These are phyloP conservation scores for Penicillium sp. DNA, from an alignment of 2,329 filamentous ascomycete genomes.

Conservation along the genomic window DNA sequence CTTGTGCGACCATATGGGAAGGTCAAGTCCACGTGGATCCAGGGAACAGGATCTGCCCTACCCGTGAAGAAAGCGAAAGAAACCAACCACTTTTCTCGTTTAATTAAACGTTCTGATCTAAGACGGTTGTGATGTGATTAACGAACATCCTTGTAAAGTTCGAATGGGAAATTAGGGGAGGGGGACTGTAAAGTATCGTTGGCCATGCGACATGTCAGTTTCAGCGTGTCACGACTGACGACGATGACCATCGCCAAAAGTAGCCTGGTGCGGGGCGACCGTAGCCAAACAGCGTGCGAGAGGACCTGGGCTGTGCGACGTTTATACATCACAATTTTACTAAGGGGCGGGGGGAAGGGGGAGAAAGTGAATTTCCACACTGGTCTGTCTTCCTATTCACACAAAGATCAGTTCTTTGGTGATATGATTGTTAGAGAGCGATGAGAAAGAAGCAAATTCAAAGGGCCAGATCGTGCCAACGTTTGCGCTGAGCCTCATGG, in stretches of 20 bases:
- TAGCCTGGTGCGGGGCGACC: not conserved
- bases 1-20: not conserved
- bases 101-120: not conserved
- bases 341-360: constrained; percentile 1
- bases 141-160: not conserved
- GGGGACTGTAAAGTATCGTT: constrained; percentile 1
- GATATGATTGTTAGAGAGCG: not conserved
- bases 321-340: constrained; percentile 26
- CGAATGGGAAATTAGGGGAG: not conserved
- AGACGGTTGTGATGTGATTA: not conserved
- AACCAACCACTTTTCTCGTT: not conserved
- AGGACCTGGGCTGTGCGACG: constrained; percentile 20
- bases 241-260: not conserved
- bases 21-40: not conserved
- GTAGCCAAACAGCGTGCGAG: constrained; percentile 12
- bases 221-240: constrained; percentile 1
- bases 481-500: not conserved
- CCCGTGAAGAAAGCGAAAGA: not conserved
- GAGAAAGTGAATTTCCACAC: constrained; percentile 7
- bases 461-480: not conserved
- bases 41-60: not conserved
- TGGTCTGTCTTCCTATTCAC: not conserved
- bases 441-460: not conserved
- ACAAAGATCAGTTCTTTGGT: not conserved
- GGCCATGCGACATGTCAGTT: constrained; percentile 19